Percentiles rank a stretch among this genome's conserved stretches.
phyloP scores from a whole-genome alignment of 2,329 filamentous ascomycete species.

The Beauveria sp. region DNA sequence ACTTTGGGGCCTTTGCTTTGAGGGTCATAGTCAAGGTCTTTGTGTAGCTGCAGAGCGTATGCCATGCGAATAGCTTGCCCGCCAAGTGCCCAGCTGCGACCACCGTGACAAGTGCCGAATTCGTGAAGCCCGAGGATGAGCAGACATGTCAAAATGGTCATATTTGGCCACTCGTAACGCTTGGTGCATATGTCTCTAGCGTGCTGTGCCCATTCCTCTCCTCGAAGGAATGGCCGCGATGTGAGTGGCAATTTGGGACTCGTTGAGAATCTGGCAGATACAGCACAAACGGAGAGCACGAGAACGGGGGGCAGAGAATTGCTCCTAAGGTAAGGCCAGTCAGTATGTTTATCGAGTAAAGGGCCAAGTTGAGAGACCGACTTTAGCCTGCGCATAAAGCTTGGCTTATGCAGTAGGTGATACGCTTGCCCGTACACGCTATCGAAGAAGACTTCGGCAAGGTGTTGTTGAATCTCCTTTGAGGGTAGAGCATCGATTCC shows the following conservation, averaged over 20 bases:
- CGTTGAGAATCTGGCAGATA: slow-evolving; percentile 89
- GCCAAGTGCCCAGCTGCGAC: slow-evolving; percentile 89
- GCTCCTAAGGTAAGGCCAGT: slow-evolving; percentile 20
- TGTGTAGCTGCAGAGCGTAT: slow-evolving; percentile 88
- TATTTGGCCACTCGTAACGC: slow-evolving; percentile 90
- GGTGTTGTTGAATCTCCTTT: slow-evolving; percentile 83
- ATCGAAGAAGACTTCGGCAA: slow-evolving; percentile 93
- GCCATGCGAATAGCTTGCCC: slow-evolving; percentile 96
- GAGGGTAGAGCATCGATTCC: slow-evolving; percentile 76
- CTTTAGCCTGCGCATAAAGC: slow-evolving; percentile 84
- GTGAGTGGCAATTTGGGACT: slow-evolving; percentile 72
- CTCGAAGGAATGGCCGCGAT: slow-evolving; percentile 70
- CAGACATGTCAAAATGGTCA: slow-evolving; percentile 88
- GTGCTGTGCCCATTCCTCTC: slow-evolving; percentile 82
- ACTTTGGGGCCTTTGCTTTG: slow-evolving; percentile 52
- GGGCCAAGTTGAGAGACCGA: slow-evolving; percentile 30
- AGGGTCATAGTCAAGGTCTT: slow-evolving; percentile 79
- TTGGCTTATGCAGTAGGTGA: slow-evolving; percentile 89
- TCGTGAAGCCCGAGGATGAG: slow-evolving; percentile 86
- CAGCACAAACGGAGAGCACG: slow-evolving; percentile 86
- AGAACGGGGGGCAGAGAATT: slow-evolving; percentile 76
- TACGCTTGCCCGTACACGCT: slow-evolving; percentile 94
- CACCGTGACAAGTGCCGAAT: slow-evolving; percentile 94
- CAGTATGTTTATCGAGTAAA: neutral
- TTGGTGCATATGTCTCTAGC: slow-evolving; percentile 83